A percentile compares a stretch with the other conserved stretches of the same genome.
Conservation (phyloP, 345 rosid species). For the Arabidopsis arenosa region DNA sequence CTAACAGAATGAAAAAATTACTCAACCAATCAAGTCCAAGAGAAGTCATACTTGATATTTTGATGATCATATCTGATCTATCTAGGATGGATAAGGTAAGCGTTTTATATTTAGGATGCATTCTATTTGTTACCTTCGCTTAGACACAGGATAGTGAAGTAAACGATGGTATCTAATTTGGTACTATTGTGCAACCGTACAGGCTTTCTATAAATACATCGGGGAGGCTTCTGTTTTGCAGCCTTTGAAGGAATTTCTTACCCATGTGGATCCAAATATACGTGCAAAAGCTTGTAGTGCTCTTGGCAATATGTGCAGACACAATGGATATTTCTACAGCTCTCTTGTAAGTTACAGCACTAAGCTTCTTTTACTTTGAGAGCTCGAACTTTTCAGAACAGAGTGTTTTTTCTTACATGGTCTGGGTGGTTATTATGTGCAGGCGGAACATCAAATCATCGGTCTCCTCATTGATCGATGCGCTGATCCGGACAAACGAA, state of each 20-base stretch:
- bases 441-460: slow-evolving; percentile 77
- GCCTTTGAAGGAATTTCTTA: slow-evolving; percentile 66
- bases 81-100: slow-evolving; percentile 96
- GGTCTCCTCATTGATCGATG: slow-evolving; percentile 87
- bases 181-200: slow-evolving; percentile 34
- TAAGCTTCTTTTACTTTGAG: slow-evolving; percentile 8
- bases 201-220: slow-evolving; percentile 90
- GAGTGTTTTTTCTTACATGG: slow-evolving; percentile 34
- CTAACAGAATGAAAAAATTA: slow-evolving; percentile 74
- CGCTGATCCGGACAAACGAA: slow-evolving; percentile 90
- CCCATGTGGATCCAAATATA: slow-evolving; percentile 77
- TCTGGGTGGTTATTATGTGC: slow-evolving; percentile 21
- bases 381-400: slow-evolving; percentile 20
- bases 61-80: slow-evolving; percentile 94
- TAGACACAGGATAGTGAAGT: slow-evolving; percentile 15
- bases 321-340: slow-evolving; percentile 80
- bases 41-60: slow-evolving; percentile 76
- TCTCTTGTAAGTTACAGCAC: slow-evolving; percentile 62
- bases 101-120: slow-evolving; percentile 8
- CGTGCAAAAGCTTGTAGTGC: slow-evolving; percentile 98
- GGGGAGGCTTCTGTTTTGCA: slow-evolving; percentile 76
- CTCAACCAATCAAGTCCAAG: slow-evolving; percentile 73
- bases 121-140: not conserved
- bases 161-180: slow-evolving; percentile 29
- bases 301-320: slow-evolving; percentile 95